Percentiles rank a stretch among this genome's conserved stretches.
phyloP scores from a whole-genome alignment of 805 yeast genomes.

The Cyberlindnera veronae region DNA sequence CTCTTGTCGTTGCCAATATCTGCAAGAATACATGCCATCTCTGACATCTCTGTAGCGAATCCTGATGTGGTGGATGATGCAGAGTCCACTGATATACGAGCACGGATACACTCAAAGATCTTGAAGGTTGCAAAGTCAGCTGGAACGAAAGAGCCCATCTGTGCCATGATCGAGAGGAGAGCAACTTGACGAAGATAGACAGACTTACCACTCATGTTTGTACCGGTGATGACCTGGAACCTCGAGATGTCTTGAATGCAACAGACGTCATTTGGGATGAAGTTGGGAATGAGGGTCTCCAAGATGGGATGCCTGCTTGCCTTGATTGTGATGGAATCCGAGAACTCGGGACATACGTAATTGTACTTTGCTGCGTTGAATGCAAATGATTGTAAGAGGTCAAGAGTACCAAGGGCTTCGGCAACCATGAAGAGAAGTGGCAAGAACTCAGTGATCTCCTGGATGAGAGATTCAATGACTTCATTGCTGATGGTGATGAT shows the following conservation, averaged over 20 bases:
- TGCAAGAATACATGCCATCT: slow-evolving; percentile 42
- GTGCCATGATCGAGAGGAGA: slow-evolving; percentile 47
- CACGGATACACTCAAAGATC: slow-evolving; percentile 35
- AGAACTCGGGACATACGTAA: slow-evolving; percentile 37
- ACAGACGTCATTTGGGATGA: slow-evolving; percentile 39
- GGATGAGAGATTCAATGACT: slow-evolving; percentile 31
- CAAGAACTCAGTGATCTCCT: slow-evolving; percentile 26
- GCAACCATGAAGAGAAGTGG: slow-evolving; percentile 39
- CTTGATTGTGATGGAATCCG: slow-evolving; percentile 28
- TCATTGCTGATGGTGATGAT: slow-evolving; percentile 41
- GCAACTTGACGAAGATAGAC: slow-evolving; percentile 53
- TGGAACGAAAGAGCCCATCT: slow-evolving; percentile 52
- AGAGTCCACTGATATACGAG: slow-evolving; percentile 36
- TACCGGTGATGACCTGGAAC: slow-evolving; percentile 52
- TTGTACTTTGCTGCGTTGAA: slow-evolving; percentile 21
- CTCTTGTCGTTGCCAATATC: slow-evolving; percentile 29
- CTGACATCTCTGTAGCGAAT: slow-evolving; percentile 46
- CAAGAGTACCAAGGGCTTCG: slow-evolving; percentile 42
- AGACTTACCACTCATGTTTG: slow-evolving; percentile 64
- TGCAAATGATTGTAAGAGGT: slow-evolving; percentile 36
- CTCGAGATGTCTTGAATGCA: slow-evolving; percentile 34
- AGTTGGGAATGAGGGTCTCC: slow-evolving; percentile 29
- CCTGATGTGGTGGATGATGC: slow-evolving; percentile 33
- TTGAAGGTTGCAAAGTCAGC: slow-evolving; percentile 42
- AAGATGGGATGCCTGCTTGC: slow-evolving; percentile 42